Conservation (phyloP, 2,329 filamentous ascomycete genomes). For the Monosporascus sp. region DNA sequence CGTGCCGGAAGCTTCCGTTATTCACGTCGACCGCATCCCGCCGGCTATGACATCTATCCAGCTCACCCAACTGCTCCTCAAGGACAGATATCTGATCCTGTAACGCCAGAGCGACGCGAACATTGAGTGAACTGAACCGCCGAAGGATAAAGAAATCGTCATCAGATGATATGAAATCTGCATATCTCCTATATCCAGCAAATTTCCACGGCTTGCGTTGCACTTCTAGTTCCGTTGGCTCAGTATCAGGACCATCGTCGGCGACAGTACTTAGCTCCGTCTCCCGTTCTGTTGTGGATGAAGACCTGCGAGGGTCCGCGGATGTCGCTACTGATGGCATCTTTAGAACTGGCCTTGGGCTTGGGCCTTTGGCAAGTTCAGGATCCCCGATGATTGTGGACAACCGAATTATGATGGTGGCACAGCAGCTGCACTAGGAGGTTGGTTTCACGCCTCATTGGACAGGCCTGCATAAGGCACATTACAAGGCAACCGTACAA, state of each 20-base stretch:
- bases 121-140: constrained; percentile 26
- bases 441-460: neutral
- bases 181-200: constrained; percentile 24
- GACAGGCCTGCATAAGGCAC: neutral
- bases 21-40: constrained; percentile 12
- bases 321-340: neutral
- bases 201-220: constrained; percentile 25
- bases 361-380: neutral
- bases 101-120: constrained; percentile 24
- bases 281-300: neutral
- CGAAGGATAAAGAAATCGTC: constrained; percentile 28
- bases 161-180: constrained; percentile 23
- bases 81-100: constrained; percentile 29
- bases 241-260: neutral
- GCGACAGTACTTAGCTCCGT: neutral
- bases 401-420: neutral
- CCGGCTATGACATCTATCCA: constrained; percentile 21
- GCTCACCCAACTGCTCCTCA: constrained; percentile 21
- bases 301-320: neutral
- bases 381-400: neutral
- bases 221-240: neutral
- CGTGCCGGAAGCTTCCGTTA: constrained; percentile 24
- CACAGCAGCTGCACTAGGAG: neutral
- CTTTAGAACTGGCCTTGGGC: neutral
- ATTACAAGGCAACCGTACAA: neutral